These are phyloP conservation scores for Gynostemma pentaphyllum DNA, from an alignment of 306 rosid species.

Conservation along the genomic window DNA sequence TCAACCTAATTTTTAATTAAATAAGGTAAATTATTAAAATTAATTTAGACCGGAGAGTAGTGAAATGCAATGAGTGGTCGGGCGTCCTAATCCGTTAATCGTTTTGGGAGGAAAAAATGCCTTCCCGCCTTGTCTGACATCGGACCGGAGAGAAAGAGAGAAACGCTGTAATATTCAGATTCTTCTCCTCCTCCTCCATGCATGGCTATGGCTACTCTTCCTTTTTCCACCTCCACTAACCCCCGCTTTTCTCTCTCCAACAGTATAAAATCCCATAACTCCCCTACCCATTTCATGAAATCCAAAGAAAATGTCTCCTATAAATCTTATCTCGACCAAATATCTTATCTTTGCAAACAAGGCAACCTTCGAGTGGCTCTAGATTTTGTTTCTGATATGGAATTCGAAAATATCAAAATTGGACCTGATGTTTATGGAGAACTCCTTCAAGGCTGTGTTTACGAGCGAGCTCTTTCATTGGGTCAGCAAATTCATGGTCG, in stretches of 20 bases:
- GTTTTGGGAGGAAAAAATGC: neutral
- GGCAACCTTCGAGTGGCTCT: slow-evolving; percentile 38
- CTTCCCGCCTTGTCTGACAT: neutral
- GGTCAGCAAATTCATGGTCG: slow-evolving; percentile 70
- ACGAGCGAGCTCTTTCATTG: slow-evolving; percentile 41
- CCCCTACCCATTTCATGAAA: slow-evolving; percentile 20
- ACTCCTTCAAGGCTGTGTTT: slow-evolving; percentile 73
- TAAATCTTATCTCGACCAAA: slow-evolving; percentile 23
- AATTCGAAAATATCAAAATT: slow-evolving; percentile 4
- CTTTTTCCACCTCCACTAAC: slow-evolving; percentile 18
- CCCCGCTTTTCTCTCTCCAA: slow-evolving; percentile 10
- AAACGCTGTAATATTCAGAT: neutral
- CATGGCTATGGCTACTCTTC: slow-evolving; percentile 61
- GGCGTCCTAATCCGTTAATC: neutral
- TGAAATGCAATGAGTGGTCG: neutral
- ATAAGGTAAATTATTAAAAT: too few relatives aligned
- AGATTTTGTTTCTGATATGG: slow-evolving; percentile 27
- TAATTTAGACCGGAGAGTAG: neutral
- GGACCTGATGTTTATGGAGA: slow-evolving; percentile 53
- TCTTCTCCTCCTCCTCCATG: slow-evolving; percentile 17
- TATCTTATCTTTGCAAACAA: slow-evolving; percentile 50
- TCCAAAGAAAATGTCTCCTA: slow-evolving; percentile 12
- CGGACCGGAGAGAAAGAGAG: neutral
- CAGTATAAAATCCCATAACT: slow-evolving; percentile 7
- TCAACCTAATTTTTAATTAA: too few relatives aligned